Evolutionary conservation across 164 flowering plant genomes (phyloP).

Genomic region (Dillenia turbinata): DNA sequence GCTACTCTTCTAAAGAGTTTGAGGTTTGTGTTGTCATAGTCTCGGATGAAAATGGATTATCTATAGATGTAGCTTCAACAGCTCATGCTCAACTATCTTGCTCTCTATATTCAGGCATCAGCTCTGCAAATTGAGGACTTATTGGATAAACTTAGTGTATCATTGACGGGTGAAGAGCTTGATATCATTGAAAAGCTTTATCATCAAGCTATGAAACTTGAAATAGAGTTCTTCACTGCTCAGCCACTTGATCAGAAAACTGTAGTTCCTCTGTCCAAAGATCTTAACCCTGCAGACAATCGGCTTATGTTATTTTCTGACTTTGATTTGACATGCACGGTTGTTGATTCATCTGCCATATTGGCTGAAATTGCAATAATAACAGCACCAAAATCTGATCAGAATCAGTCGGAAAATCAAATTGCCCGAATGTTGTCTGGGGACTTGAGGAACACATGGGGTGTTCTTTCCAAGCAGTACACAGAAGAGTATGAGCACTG

Average conservation of each 20-base stretch:
- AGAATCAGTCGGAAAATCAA: slow-evolving; percentile 32
- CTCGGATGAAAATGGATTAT: slow-evolving; percentile 2
- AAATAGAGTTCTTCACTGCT: slow-evolving; percentile 73
- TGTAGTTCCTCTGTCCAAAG: slow-evolving; percentile 62
- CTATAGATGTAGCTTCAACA: slow-evolving; percentile 5
- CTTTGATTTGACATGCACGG: slow-evolving; percentile 94
- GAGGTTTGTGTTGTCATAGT: slow-evolving; percentile 45
- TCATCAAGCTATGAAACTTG: slow-evolving; percentile 86
- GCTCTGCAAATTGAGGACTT: slow-evolving; percentile 77
- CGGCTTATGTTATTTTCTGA: slow-evolving; percentile 75
- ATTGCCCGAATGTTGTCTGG: slow-evolving; percentile 59
- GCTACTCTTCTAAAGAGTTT: slow-evolving; percentile 59
- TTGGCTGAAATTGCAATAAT: slow-evolving; percentile 92
- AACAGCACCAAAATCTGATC: slow-evolving; percentile 76
- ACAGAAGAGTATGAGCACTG: slow-evolving; percentile 92
- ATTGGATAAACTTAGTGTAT: slow-evolving; percentile 87
- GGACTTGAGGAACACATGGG: slow-evolving; percentile 82
- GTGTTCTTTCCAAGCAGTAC: slow-evolving; percentile 62
- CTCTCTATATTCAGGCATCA: slow-evolving; percentile 44
- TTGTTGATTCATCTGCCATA: slow-evolving; percentile 93
- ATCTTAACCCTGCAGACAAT: slow-evolving; percentile 40
- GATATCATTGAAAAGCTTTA: slow-evolving; percentile 88
- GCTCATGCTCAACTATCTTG: slow-evolving; percentile 12
- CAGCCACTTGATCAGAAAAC: slow-evolving; percentile 65
- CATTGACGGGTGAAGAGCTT: slow-evolving; percentile 95